phyloP scores from a whole-genome alignment of 495 filamentous ascomycete species.

The Cryomyces minteri region DNA sequence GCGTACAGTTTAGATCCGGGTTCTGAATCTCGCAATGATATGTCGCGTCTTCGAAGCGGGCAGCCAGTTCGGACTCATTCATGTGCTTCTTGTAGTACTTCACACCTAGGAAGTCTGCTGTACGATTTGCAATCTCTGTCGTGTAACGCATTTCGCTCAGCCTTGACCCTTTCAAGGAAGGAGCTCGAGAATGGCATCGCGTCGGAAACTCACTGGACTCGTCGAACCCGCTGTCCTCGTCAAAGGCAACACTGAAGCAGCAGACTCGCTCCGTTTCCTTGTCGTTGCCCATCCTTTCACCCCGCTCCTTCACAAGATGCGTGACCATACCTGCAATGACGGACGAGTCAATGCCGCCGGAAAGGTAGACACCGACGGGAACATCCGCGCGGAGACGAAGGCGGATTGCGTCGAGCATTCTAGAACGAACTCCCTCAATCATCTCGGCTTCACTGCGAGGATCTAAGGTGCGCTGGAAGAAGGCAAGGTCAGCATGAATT shows the following conservation, averaged over 20 bases:
- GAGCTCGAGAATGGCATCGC: neutral
- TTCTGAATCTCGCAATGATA: constrained; percentile 29
- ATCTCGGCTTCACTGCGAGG: constrained; percentile 25
- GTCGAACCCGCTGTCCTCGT: constrained; percentile 24
- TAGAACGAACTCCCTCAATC: constrained; percentile 24
- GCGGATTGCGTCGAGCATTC: constrained; percentile 26
- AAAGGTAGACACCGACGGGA: constrained; percentile 30
- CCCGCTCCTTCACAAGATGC: constrained; percentile 24
- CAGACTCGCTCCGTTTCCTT: constrained; percentile 15
- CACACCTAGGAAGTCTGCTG: constrained; percentile 30
- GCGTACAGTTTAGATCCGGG: constrained; percentile 23
- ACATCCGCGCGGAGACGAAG: constrained; percentile 34
- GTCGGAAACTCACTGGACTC: constrained; percentile 22
- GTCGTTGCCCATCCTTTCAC: constrained; percentile 19
- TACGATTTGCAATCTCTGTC: constrained; percentile 28
- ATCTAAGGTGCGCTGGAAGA: constrained; percentile 9
- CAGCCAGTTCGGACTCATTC: constrained; percentile 26
- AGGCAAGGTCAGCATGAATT: neutral
- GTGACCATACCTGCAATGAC: constrained; percentile 32
- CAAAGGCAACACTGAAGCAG: constrained; percentile 32
- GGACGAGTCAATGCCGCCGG: constrained; percentile 34
- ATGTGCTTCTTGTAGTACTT: constrained; percentile 25
- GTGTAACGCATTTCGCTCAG: neutral
- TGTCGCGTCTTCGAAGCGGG: constrained; percentile 27
- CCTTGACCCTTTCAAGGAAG: too few relatives aligned